Base-by-base conservation (phyloP, 2,329 filamentous ascomycete genomes). In the Aspergillus novoparasiticus region DNA sequence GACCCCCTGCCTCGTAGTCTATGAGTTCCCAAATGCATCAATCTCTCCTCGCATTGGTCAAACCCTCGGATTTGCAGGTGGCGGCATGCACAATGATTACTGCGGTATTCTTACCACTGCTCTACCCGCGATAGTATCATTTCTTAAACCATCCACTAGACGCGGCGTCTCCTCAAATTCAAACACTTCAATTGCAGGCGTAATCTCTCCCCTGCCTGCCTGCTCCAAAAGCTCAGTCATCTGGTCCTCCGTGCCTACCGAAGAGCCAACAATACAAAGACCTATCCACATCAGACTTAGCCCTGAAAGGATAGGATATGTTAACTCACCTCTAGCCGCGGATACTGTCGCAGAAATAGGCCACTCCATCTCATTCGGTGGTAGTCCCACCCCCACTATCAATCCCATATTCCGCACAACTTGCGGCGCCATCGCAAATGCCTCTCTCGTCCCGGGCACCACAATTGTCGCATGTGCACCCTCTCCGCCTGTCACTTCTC, bases 291-390 rank as follows among this genome's bases (percentile, higher is more conserved):
- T 41, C 39, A 41, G 39, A 8, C 16, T n/a, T 8, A 9, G 3
- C 3, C 2, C 3, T n/a, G 1, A 9, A 9, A 1, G 5, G 3
- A 19, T 41, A 4, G 5, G 3, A 19, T 39, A 19, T 10, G n/a
- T 0, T 10, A 41, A 41, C 39, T 41, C 16, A 41, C 39, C 39
- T 41, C 39, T 41, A n/a, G 39, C 39, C 16, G 39, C 39, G 19
- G 39, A 41, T 5, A 41, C 16, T 6, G 39, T 41, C 14, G 39
- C 39, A 41, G 39, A 41, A 19, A 41, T 9, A 41, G 39, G 39
- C 39, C 39, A 41, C 6, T 41, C 16, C 16, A 41, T 41, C 6
- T 41, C 39, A 41, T 41, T 41, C 1, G 39, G 39, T 10, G 39
- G 39, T 9, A 41, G 9, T 41, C 39, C 39, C 39, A 41, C 39